phyloP scores from a whole-genome alignment of 2,329 filamentous ascomycete species.

The Zymoseptoria crescenta region DNA sequence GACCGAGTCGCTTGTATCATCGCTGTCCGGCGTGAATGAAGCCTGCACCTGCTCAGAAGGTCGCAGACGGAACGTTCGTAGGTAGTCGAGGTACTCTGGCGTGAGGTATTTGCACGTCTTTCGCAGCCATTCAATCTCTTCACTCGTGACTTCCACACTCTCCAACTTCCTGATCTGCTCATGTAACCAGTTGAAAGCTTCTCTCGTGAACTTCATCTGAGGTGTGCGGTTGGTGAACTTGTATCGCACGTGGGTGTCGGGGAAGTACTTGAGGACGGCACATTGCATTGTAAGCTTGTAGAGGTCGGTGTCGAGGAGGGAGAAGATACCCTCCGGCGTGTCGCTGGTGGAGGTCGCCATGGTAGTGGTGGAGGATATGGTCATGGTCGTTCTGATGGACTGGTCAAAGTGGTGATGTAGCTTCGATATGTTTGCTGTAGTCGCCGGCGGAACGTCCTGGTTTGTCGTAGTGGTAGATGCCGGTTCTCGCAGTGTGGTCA shows the following conservation, averaged over 20 bases:
- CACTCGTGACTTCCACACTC: conserved; percentile 67
- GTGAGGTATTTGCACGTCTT: conserved; percentile 74
- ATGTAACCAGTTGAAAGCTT: conserved; percentile 77
- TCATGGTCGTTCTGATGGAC: not conserved
- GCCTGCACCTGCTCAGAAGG: conserved; percentile 73
- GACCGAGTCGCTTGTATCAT: conserved; percentile 54
- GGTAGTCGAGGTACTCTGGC: conserved; percentile 68
- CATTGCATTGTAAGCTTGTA: conserved; percentile 99
- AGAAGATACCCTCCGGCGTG: conserved; percentile 32
- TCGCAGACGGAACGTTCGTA: conserved; percentile 71
- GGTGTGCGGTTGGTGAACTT: conserved; percentile 93
- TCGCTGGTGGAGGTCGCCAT: conserved; percentile 15
- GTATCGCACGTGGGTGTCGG: conserved; percentile 73
- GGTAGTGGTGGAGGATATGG: not conserved
- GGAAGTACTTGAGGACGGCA: conserved; percentile 87
- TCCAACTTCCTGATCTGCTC: conserved; percentile 77
- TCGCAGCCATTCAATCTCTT: conserved; percentile 73
- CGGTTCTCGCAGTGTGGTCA: not conserved
- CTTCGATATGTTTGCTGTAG: not conserved
- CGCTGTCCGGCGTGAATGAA: conserved; percentile 50
- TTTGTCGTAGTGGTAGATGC: not conserved
- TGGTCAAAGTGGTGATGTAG: not conserved
- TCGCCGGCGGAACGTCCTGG: too few relatives aligned
- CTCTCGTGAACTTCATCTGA: conserved; percentile 79
- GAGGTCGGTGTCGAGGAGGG: conserved; percentile 53